Evolutionary conservation across 345 rosid genomes (phyloP).

Genomic region (Gossypium rotundifolium): DNA sequence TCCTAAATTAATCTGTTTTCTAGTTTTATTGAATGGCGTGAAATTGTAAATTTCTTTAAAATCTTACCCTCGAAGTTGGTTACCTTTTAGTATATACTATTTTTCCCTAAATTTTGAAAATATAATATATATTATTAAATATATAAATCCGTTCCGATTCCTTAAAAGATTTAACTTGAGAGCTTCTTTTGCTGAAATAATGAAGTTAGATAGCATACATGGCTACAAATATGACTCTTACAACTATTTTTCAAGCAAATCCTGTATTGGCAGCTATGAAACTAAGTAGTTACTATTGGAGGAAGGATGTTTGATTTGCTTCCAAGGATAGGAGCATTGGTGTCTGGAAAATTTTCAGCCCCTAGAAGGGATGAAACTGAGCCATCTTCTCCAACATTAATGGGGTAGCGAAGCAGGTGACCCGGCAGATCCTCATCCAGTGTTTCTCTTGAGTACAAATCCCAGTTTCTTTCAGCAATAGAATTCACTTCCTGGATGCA

Average conservation of each 20-base stretch:
- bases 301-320: constrained; percentile 38
- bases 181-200: neutral
- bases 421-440: constrained; percentile 28
- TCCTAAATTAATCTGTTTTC: neutral
- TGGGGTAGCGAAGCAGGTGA: constrained; percentile 63
- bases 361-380: constrained; percentile 33
- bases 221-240: neutral
- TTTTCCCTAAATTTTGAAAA: neutral
- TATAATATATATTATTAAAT: neutral
- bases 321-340: constrained; percentile 60
- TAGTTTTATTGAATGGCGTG: neutral
- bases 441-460: constrained; percentile 24
- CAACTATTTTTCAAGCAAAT: neutral
- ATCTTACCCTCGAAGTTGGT: neutral
- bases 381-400: constrained; percentile 36
- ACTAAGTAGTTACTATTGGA: constrained; percentile 58
- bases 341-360: constrained; percentile 53
- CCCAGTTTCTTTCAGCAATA: constrained; percentile 40
- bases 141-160: neutral
- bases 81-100: neutral
- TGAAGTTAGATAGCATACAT: neutral
- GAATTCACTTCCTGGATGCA: constrained; percentile 37
- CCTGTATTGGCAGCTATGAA: neutral
- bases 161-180: neutral
- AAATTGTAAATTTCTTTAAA: neutral